phyloP scores from a whole-genome alignment of 1,139 yeast genomes.

The Hyphopichia buzzinii region DNA sequence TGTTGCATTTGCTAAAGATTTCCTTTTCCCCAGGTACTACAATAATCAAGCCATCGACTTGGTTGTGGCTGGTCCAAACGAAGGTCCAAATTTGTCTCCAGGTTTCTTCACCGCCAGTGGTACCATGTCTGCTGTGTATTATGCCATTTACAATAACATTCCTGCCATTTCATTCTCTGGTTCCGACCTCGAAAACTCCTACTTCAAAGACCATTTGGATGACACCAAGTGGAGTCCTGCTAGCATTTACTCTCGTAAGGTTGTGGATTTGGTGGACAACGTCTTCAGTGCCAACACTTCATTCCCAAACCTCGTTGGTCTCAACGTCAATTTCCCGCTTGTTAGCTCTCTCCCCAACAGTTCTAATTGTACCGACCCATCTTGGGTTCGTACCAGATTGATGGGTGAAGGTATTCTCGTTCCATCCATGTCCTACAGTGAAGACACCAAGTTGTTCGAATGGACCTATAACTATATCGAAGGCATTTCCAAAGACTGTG shows the following conservation, averaged over 20 bases:
- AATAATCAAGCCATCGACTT: slow-evolving; percentile 35
- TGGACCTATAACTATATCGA: slow-evolving; percentile 8
- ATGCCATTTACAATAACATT: slow-evolving; percentile 41
- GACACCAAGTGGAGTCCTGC: slow-evolving; percentile 29
- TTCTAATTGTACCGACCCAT: slow-evolving; percentile 34
- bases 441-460: slow-evolving; percentile 8
- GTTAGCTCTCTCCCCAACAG: slow-evolving; percentile 28
- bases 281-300: slow-evolving; percentile 28
- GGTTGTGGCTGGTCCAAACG: slow-evolving; percentile 47
- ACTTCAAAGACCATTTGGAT: slow-evolving; percentile 36
- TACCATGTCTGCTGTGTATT: slow-evolving; percentile 44
- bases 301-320: slow-evolving; percentile 44
- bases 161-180: slow-evolving; percentile 43
- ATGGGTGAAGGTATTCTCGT: slow-evolving; percentile 34
- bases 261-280: slow-evolving; percentile 37
- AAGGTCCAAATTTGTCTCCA: slow-evolving; percentile 41
- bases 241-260: slow-evolving; percentile 40
- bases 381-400: slow-evolving; percentile 37
- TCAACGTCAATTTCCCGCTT: slow-evolving; percentile 48
- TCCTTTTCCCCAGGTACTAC: slow-evolving; percentile 33
- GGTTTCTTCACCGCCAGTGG: slow-evolving; percentile 40
- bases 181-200: slow-evolving; percentile 38
- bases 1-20: slow-evolving; percentile 40
- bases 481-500: slow-evolving; percentile 7
- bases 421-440: slow-evolving; percentile 27